Evolutionary conservation across 345 rosid genomes (phyloP), one percentile per base, ranked within the genome.

Genomic region (Schrenkiella parvula): DNA sequence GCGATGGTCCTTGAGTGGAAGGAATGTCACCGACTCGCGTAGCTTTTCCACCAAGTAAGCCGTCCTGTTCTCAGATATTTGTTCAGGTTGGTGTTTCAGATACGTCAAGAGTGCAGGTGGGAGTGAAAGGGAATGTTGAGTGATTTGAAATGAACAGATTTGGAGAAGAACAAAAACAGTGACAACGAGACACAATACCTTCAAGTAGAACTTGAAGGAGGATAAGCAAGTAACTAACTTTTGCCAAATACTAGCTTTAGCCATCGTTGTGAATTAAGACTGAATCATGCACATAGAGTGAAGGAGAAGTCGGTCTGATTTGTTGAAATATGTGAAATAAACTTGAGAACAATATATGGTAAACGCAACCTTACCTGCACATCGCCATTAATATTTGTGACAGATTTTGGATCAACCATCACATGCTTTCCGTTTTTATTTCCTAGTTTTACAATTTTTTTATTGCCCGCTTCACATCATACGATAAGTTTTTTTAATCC

Each of bases 1-100:
- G 47, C 88, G 85, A 2, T 81, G 47, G 74, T 89, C 89, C 59
- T 87, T 87, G n/a, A 89, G 85, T 0, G 88, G 90, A 63, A 89
- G 85, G 57, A 84, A 89, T 29, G 82, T 85, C 67, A 83, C 82
- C 0, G 92, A 70, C 5, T 73, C 73, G n/a, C 77, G 84, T 32
- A 89, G 87, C 72, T 68, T 84, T 53, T 83, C 71, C 18, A 71
- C 14, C 65, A 58, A 38, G 77, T 14, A 29, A 59, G 68, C 56
- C n/a, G 54, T 57, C 22, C 50, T 14, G 53, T 41, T 59, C 8
- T 48, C 8, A 18, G 42, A 44, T 28, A 31, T 11, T 18, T 26
- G 13, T n/a, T 46, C 18, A 13, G 2, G 60, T 50, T 57, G 76
- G 19, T 64, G 15, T 44, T 55, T 64, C 3, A 64, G 65, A 44